A percentile compares a stretch with the other conserved stretches of the same genome.
Conservation (phyloP, 371 early-diverging fungal species). For the Coemansia sp. region DNA sequence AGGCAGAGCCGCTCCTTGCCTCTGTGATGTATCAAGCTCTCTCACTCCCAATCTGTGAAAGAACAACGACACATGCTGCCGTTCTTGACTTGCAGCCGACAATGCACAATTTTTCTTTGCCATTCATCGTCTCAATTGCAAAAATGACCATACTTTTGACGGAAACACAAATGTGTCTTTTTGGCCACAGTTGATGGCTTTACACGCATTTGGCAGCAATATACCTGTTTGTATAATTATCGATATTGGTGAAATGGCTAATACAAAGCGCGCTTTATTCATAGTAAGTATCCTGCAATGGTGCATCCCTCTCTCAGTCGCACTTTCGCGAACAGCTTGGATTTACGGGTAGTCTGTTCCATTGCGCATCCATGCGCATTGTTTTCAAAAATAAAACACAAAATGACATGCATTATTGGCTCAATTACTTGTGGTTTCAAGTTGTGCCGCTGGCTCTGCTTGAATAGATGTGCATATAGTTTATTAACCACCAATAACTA, state of each 20-base stretch:
- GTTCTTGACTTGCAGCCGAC: not conserved
- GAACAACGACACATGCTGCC: not conserved
- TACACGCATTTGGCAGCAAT: too few relatives aligned
- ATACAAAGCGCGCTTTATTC: too few relatives aligned
- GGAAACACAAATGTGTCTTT: too few relatives aligned
- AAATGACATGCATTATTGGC: not conserved
- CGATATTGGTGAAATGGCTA: too few relatives aligned
- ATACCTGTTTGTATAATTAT: too few relatives aligned
- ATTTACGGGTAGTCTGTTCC: not conserved
- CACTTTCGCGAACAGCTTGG: not conserved
- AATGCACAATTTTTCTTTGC: not conserved
- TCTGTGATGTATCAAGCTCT: too few relatives aligned
- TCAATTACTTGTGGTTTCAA: too few relatives aligned
- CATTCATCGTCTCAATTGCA: not conserved
- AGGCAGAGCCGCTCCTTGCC: too few relatives aligned
- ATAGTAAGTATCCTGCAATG: too few relatives aligned
- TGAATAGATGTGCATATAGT: not conserved
- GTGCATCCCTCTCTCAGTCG: not conserved
- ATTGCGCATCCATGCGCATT: not conserved
- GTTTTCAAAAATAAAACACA: not conserved
- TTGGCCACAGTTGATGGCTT: too few relatives aligned
- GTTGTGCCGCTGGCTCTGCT: too few relatives aligned
- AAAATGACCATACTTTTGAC: too few relatives aligned
- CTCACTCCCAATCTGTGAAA: not conserved
- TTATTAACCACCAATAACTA: not conserved